phyloP scores from a whole-genome alignment of 805 yeast species.

The Candida palmyrensis region DNA sequence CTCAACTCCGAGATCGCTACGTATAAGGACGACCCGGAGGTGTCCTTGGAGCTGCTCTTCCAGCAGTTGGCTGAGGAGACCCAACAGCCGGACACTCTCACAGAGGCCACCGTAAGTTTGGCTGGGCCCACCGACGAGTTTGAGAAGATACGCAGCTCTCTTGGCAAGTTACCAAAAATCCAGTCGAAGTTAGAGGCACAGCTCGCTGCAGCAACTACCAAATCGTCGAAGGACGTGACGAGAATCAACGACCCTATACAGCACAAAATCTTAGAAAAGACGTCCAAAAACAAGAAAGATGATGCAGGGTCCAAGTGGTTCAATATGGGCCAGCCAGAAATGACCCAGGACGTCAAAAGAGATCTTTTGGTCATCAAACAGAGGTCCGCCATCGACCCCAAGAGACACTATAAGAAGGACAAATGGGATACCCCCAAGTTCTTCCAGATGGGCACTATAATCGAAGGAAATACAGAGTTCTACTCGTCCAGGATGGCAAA shows the following conservation, averaged over 20 bases:
- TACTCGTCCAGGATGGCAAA: conserved; percentile 61
- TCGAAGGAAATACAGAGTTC: conserved; percentile 78
- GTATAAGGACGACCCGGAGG: conserved; percentile 7
- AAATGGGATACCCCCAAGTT: conserved; percentile 71
- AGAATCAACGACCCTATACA: conserved; percentile 45
- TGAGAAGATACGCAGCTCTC: conserved; percentile 27
- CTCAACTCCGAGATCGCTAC: conserved; percentile 11
- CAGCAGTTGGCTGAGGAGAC: conserved; percentile 23
- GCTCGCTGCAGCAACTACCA: conserved; percentile 6
- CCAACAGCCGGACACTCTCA: conserved; percentile 5
- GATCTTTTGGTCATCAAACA: conserved; percentile 77
- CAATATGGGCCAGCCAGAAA: conserved; percentile 67
- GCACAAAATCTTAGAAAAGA: conserved; percentile 12
- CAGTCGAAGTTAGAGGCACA: conserved; percentile 22
- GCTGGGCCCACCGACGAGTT: conserved; percentile 16
- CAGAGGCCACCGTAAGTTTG: too few relatives aligned
- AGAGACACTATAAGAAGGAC: conserved; percentile 88
- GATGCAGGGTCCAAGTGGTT: conserved; percentile 71
- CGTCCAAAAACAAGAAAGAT: conserved; percentile 11
- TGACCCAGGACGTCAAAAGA: conserved; percentile 66
- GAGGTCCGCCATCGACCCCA: conserved; percentile 90
- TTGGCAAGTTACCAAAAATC: conserved; percentile 38
- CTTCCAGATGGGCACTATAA: conserved; percentile 84
- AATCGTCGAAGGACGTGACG: conserved; percentile 17
- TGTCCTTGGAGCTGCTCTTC: conserved; percentile 29